Evolutionary conservation across 2,329 filamentous ascomycete species (phyloP), one percentile per base, ranked within the genome.

Genomic region (Neurospora sp.): DNA sequence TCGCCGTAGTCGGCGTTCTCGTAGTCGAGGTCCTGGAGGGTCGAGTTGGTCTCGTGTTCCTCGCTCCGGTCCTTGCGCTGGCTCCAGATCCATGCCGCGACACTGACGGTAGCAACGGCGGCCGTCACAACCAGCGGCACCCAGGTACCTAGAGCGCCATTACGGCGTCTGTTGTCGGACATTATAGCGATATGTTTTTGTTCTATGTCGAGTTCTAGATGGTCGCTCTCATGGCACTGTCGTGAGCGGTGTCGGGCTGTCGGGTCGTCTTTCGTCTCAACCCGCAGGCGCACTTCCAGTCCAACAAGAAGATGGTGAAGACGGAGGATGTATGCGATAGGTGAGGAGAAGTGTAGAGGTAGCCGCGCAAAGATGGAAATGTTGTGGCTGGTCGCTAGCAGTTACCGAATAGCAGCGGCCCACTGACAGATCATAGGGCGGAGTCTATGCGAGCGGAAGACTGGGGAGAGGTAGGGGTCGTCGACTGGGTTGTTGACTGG

Each of bases 51-150:
- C 72, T 89, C 85, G 90, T 87, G 69, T 23, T 74, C 72, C 15
- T 73, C 74, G 36, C 11, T 23, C 36, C 15, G 65, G 74, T 92
- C 90, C 77, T 86, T 88, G 76, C 92, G 90, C 82, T 97, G 93
- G 79, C 91, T 96, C 93, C 93, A 97, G 71, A 94, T 88, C 95
- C 95, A 98, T 70, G 93, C 93, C 68, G 90, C 94, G 66, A 97
- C 82, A 40, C 94, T 93, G 69, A 92, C 89, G 28, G 94, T 93
- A 71, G 95, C 95, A 75, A 96, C 88, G 66, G 93, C 94, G 70
- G 97, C 89, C 67, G 94, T 97, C 73, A 97, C 81, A 74, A 89
- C 90, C 70, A 98, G 86, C 72, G 95, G 95, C 71, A 97, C 88
- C 92, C 94, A 97, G 82, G 52, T 62, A 62, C 52, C 52, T 17